A percentile compares a stretch with the other conserved stretches of the same genome.
Evolutionary conservation across 179 eudicot species (phyloP).

Genomic region (Carnegiea gigantea): DNA sequence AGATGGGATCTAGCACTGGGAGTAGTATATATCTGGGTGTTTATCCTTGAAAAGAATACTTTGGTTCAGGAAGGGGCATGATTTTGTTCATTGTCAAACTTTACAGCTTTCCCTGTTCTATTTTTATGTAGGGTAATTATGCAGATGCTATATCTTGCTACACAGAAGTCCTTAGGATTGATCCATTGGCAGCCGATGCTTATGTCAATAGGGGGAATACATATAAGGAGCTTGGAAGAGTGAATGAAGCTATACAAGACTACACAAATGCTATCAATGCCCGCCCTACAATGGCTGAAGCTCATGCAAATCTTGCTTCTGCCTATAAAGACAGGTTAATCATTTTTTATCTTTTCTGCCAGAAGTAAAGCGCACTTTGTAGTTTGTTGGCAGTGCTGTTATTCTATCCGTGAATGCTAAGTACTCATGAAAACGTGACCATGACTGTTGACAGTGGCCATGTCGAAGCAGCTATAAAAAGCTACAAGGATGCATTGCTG

Average conservation of each 20-base stretch:
- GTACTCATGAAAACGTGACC: background rate
- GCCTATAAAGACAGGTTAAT: conserved; percentile 92
- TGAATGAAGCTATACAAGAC: conserved; percentile 95
- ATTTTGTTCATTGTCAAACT: background rate
- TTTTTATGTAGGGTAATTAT: conserved; percentile 67
- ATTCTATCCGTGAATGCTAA: background rate
- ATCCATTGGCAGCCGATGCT: conserved; percentile 90
- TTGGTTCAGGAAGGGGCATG: background rate
- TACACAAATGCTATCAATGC: conserved; percentile 72
- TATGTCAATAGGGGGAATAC: conserved; percentile 93
- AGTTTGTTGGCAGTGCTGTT: background rate
- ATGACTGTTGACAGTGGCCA: conserved; percentile 59
- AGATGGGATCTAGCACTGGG: background rate
- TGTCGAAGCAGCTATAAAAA: conserved; percentile 86
- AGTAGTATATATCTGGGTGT: background rate
- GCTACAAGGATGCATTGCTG: conserved; percentile 81
- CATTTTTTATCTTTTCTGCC: background rate
- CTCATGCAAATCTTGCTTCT: conserved; percentile 98
- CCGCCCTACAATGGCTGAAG: conserved; percentile 95
- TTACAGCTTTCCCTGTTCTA: conserved; percentile 3
- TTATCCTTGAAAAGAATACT: conserved; percentile 1
- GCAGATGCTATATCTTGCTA: conserved; percentile 92
- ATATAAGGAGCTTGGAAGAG: conserved; percentile 88
- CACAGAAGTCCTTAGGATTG: conserved; percentile 88
- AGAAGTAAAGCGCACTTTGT: background rate